Evolutionary conservation across 2,329 filamentous ascomycete species (phyloP).

Genomic region (Alternaria ventricosa): DNA sequence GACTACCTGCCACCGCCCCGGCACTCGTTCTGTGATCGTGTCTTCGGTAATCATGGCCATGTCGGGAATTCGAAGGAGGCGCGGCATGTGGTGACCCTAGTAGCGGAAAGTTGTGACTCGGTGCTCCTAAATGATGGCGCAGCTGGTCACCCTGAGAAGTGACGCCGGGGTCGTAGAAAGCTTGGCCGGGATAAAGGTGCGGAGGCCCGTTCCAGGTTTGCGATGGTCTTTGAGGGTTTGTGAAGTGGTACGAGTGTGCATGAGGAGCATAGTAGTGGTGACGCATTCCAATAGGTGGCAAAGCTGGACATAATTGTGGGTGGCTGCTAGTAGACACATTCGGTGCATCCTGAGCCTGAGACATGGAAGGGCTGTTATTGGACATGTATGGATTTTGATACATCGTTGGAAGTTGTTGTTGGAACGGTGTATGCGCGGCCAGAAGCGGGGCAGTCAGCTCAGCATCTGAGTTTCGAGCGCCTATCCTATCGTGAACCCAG

Average conservation of each 20-base stretch:
- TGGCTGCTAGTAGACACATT: conserved; percentile 11
- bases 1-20: conserved; percentile 9
- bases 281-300: conserved; percentile 10
- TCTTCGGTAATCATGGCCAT: conserved; percentile 6
- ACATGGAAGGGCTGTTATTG: conserved; percentile 12
- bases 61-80: not conserved
- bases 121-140: conserved; percentile 1
- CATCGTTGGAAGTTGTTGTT: conserved; percentile 18
- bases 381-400: conserved; percentile 15
- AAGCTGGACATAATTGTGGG: conserved; percentile 13
- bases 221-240: conserved; percentile 21
- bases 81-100: conserved; percentile 1
- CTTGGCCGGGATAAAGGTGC: conserved; percentile 4
- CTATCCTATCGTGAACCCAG: conserved; percentile 25
- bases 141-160: conserved; percentile 5
- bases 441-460: conserved; percentile 27
- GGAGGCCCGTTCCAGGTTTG: conserved; percentile 21
- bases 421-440: conserved; percentile 19
- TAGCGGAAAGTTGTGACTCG: conserved; percentile 1
- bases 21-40: conserved; percentile 3
- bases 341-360: conserved; percentile 17
- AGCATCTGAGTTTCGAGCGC: conserved; percentile 22
- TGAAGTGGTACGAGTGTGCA: conserved; percentile 9
- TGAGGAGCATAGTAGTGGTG: conserved; percentile 18
- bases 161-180: conserved; percentile 8